Evolutionary conservation across 257 asterid genomes (phyloP).

Genomic region (Solanum ossicruentum): DNA sequence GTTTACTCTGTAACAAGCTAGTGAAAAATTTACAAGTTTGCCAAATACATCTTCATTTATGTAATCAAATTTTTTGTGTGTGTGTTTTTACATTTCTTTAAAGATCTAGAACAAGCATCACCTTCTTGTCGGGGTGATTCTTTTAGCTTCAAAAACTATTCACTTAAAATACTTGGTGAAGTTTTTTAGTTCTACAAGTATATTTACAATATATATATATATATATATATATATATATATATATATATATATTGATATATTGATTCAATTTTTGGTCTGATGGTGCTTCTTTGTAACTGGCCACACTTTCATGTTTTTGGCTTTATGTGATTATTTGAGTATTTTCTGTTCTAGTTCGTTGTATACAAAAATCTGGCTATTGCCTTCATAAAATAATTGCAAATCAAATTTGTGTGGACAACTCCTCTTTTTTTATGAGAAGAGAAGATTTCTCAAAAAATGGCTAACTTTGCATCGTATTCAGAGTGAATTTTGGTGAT

Average conservation of each 20-base stretch:
- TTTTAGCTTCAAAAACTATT: too few relatives aligned
- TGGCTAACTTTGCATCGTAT: background rate
- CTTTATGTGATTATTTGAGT: background rate
- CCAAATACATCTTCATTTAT: background rate
- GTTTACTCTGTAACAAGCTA: background rate
- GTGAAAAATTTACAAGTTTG: too few relatives aligned
- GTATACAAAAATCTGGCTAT: background rate
- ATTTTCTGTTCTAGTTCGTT: background rate
- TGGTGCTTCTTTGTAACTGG: background rate
- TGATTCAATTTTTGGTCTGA: background rate
- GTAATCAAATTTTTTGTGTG: too few relatives aligned
- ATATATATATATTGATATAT: too few relatives aligned
- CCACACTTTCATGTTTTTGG: background rate
- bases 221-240: too few relatives aligned
- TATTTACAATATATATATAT: too few relatives aligned
- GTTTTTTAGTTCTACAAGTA: too few relatives aligned
- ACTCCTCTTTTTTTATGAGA: background rate
- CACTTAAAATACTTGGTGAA: too few relatives aligned
- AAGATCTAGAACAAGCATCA: too few relatives aligned
- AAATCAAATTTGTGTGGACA: too few relatives aligned
- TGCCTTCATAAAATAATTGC: background rate
- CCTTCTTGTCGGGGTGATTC: too few relatives aligned
- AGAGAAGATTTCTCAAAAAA: background rate
- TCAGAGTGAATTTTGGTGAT: background rate
- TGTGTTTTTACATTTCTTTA: too few relatives aligned